Evolutionary conservation across 495 filamentous ascomycete genomes (phyloP), one percentile per base, ranked within the genome.

Genomic region (Copromyces sp.): DNA sequence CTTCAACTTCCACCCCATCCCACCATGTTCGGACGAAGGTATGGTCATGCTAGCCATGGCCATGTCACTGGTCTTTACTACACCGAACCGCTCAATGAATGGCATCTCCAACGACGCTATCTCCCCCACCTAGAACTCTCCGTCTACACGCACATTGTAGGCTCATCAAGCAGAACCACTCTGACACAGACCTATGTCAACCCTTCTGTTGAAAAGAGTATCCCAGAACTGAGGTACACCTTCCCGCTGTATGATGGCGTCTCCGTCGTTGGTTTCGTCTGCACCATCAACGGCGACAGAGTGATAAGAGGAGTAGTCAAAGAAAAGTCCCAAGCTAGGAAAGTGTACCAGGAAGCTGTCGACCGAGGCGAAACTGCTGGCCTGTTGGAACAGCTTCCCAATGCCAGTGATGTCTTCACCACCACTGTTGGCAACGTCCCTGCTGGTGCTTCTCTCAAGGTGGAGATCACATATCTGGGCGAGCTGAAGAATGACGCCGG

Each of bases 191-290:
- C 83, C 5, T 92, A 90, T 74, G 77, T 79, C 70, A 91, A 90
- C 73, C 83, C 87, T 0, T 85, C 82, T 0, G 41, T 72, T 11
- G 68, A 74, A 1, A 78, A 84, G 1, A 41, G 40, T 2, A 79
- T 77, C 75, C 20, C 90, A 70, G 76, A 83, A 39, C 83, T 88
- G 70, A 79, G 80, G 29, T 93, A 93, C 79, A 85, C 84, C 3
- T 92, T 93, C 74, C 91, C 91, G 0, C 82, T 92, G 4, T 91
- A 89, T 75, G 88, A 90, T 75, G 89, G 89, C 29, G 87, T 90
- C 3, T 89, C 88, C 24, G 87, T 93, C 5, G 88, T 89, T 14
- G 83, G 81, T 37, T 93, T 92, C 72, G 84, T 81, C 2, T 90
- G 87, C 74, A 83, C 81, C 14, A 81, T 92, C 70, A 78, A 79